These are phyloP conservation scores for Desmodesmus armatus DNA, from an alignment of 139 green algal genomes.

Conservation along the genomic window DNA sequence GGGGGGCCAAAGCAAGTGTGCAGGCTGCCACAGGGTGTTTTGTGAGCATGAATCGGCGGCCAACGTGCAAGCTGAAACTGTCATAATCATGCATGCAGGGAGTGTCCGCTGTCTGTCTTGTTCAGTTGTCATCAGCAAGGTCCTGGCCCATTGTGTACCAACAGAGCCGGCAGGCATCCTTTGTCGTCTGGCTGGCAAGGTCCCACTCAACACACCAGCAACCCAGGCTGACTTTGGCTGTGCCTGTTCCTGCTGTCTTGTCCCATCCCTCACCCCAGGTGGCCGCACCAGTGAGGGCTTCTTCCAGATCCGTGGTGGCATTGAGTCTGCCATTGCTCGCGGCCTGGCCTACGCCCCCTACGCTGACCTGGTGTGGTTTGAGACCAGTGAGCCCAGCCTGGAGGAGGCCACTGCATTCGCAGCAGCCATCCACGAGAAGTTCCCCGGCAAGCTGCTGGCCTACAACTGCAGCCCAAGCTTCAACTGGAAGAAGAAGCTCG, in stretches of 20 bases:
- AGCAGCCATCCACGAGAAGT: slow-evolving; percentile 84
- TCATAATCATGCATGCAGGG: too few relatives aligned
- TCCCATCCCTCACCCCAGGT: slow-evolving; percentile 42
- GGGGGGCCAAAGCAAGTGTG: too few relatives aligned
- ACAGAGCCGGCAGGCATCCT: too few relatives aligned
- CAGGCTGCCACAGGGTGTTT: too few relatives aligned
- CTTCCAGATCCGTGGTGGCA: slow-evolving; percentile 78
- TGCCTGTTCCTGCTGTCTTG: background rate
- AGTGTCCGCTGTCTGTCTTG: background rate
- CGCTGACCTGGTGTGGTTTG: slow-evolving; percentile 92
- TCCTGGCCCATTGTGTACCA: too few relatives aligned
- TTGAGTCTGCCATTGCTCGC: slow-evolving; percentile 84
- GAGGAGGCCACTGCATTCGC: slow-evolving; percentile 78
- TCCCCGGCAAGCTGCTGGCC: slow-evolving; percentile 89
- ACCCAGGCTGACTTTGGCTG: background rate
- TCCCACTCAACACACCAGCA: slow-evolving; percentile 17
- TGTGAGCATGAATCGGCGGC: too few relatives aligned
- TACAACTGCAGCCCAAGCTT: slow-evolving; percentile 97
- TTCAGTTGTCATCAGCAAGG: too few relatives aligned
- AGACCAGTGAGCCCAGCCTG: slow-evolving; percentile 86
- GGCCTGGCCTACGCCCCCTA: slow-evolving; percentile 89
- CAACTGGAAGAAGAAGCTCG: slow-evolving; percentile 92
- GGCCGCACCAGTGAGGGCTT: slow-evolving; percentile 90
- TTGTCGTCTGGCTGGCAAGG: too few relatives aligned
- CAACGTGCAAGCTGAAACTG: too few relatives aligned